phyloP scores from a whole-genome alignment of 352 stramenopile genomes.

The Phytopythium sindhum region DNA sequence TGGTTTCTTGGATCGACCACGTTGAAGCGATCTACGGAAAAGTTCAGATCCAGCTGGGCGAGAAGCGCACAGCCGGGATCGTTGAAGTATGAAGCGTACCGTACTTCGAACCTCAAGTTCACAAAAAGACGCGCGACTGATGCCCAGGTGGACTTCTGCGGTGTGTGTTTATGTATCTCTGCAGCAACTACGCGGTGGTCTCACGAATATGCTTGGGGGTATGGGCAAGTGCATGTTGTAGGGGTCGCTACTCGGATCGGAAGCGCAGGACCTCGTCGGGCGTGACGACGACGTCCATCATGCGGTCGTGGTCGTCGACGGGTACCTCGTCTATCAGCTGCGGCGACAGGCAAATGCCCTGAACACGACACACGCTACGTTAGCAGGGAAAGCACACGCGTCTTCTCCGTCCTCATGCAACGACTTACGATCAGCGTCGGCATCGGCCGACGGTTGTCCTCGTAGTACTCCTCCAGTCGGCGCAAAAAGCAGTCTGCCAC shows the following conservation, averaged over 20 bases:
- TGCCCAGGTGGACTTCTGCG: too few relatives aligned
- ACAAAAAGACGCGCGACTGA: neutral
- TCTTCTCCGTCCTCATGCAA: neutral
- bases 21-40: neutral
- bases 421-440: conserved; percentile 60
- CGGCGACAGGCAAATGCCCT: conserved; percentile 63
- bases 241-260: neutral
- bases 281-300: conserved; percentile 68
- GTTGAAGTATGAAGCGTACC: neutral
- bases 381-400: neutral
- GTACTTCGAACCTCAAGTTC: neutral
- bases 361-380: neutral
- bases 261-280: conserved; percentile 46
- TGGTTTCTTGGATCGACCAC: neutral
- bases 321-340: conserved; percentile 69
- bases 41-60: neutral
- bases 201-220: neutral
- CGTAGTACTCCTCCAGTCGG: conserved; percentile 48
- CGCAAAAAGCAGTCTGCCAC: conserved; percentile 67
- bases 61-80: neutral
- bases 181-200: neutral
- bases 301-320: conserved; percentile 53
- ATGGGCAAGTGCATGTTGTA: neutral
- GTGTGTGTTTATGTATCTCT: neutral
- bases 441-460: conserved; percentile 24